Conservation (phyloP, 2,329 filamentous ascomycete species). For the Xylaria sp. region DNA sequence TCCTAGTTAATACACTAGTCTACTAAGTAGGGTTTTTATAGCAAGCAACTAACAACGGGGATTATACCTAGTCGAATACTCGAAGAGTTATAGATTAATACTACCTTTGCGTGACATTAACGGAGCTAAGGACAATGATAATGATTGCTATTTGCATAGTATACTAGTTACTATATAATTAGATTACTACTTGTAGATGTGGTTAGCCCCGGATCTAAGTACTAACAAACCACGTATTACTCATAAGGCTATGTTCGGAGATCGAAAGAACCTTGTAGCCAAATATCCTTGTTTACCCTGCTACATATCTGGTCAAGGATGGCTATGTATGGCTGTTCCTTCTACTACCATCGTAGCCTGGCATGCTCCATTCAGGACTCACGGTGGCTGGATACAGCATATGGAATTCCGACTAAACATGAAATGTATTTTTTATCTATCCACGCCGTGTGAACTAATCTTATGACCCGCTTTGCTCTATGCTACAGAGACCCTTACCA, state of each 20-base stretch:
- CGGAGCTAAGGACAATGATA: neutral
- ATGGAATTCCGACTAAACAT: neutral
- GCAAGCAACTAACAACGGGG: neutral
- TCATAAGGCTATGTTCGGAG: neutral
- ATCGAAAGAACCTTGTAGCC: neutral
- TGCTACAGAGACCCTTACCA: neutral
- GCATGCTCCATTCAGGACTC: neutral
- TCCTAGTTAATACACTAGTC: too few relatives aligned
- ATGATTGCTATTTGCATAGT: neutral
- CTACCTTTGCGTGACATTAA: neutral
- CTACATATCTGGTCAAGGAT: neutral
- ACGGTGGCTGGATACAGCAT: too few relatives aligned
- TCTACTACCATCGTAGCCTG: neutral
- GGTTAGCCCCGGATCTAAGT: neutral
- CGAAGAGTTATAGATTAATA: neutral
- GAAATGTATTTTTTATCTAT: neutral
- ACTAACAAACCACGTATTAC: neutral
- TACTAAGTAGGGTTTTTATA: neutral
- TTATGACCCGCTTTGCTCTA: neutral
- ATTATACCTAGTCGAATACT: neutral
- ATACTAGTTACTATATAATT: neutral
- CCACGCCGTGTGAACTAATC: neutral
- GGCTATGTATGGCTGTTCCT: neutral
- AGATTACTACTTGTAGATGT: neutral
- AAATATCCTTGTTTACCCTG: neutral